Conservation (phyloP, 805 yeast species). For the Candida adriatica region DNA sequence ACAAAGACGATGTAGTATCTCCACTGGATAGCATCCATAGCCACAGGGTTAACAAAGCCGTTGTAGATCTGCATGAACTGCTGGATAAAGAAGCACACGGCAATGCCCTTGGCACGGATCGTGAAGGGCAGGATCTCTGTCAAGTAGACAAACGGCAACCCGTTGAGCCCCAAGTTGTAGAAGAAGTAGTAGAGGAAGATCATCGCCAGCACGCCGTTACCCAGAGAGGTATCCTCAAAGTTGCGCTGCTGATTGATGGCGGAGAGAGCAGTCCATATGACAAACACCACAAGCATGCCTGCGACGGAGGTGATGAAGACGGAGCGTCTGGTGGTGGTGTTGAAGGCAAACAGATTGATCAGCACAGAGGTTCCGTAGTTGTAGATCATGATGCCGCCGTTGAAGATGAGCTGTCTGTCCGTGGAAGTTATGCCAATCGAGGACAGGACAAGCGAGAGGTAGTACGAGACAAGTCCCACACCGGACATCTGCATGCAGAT, state of each 20-base stretch:
- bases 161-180: slow-evolving; percentile 37
- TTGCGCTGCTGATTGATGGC: slow-evolving; percentile 37
- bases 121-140: slow-evolving; percentile 35
- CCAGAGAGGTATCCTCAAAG: slow-evolving; percentile 33
- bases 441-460: slow-evolving; percentile 40
- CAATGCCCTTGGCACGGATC: slow-evolving; percentile 26
- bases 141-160: slow-evolving; percentile 38
- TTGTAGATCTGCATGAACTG: slow-evolving; percentile 26
- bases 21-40: slow-evolving; percentile 31
- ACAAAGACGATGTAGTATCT: slow-evolving; percentile 31
- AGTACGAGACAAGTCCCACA: slow-evolving; percentile 46
- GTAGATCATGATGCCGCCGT: slow-evolving; percentile 43
- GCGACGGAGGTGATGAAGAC: slow-evolving; percentile 29
- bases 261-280: slow-evolving; percentile 40
- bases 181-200: slow-evolving; percentile 39
- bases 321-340: slow-evolving; percentile 30
- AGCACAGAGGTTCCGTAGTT: slow-evolving; percentile 32
- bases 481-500: slow-evolving; percentile 37
- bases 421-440: slow-evolving; percentile 48
- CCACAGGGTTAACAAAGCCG: slow-evolving; percentile 32
- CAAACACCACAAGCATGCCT: slow-evolving; percentile 32
- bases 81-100: slow-evolving; percentile 19
- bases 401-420: slow-evolving; percentile 38
- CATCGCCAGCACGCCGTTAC: slow-evolving; percentile 44
- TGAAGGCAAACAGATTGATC: slow-evolving; percentile 26